phyloP scores from a whole-genome alignment of 1,139 yeast species.

The Magnusiomyces ingens region DNA sequence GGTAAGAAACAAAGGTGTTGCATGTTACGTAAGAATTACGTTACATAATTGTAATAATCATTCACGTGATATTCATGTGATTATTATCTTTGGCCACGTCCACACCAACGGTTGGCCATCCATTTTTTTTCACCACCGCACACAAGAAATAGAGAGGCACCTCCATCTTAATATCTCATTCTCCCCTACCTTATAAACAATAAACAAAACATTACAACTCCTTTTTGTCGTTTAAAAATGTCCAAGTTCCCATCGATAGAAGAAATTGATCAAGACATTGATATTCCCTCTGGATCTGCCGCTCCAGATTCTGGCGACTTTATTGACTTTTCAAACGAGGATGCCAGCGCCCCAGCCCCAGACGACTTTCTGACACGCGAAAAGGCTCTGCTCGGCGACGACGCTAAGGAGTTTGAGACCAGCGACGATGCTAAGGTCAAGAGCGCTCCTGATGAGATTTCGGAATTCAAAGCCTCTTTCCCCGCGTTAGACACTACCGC shows the following conservation, averaged over 20 bases:
- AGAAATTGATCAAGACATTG: conserved; percentile 35
- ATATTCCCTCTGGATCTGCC: conserved; percentile 10
- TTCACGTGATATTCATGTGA: neutral
- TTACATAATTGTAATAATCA: neutral
- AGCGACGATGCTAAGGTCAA: conserved; percentile 54
- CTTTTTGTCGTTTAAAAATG: conserved; percentile 37
- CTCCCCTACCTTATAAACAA: neutral
- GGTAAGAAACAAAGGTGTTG: neutral
- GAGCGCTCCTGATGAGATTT: conserved; percentile 51
- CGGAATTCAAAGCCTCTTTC: conserved; percentile 33
- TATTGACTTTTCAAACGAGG: conserved; percentile 32
- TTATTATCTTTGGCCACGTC: too few relatives aligned
- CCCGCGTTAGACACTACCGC: conserved; percentile 46
- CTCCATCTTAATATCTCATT: neutral
- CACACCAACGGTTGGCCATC: neutral
- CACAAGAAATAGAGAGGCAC: too few relatives aligned
- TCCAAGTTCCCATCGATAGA: conserved; percentile 84
- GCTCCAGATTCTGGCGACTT: conserved; percentile 32
- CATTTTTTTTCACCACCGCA: neutral
- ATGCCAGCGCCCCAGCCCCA: conserved; percentile 30
- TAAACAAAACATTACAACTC: neutral
- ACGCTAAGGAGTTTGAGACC: conserved; percentile 58
- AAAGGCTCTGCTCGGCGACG: conserved; percentile 74
- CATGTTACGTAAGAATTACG: neutral
- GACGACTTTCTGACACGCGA: conserved; percentile 79